phyloP scores from a whole-genome alignment of 352 stramenopile genomes.

The Phytophthora megakarya region DNA sequence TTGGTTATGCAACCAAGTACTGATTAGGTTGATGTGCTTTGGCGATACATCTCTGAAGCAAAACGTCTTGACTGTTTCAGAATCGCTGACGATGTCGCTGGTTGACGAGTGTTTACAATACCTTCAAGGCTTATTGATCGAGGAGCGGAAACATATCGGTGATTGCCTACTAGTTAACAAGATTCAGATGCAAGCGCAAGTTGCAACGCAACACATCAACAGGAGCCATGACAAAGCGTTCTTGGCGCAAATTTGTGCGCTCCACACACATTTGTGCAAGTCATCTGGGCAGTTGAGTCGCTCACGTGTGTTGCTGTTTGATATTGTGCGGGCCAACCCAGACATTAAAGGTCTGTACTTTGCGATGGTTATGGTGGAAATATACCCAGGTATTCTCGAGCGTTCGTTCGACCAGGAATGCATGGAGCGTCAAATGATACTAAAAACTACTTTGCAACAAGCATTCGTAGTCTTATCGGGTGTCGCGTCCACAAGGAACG shows the following conservation, averaged over 20 bases:
- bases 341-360: conserved; percentile 56
- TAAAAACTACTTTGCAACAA: conserved; percentile 42
- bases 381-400: conserved; percentile 37
- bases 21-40: conserved; percentile 21
- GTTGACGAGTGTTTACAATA: conserved; percentile 38
- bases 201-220: conserved; percentile 1
- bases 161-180: conserved; percentile 9
- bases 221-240: conserved; percentile 49
- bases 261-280: conserved; percentile 45
- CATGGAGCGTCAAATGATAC: conserved; percentile 17
- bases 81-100: conserved; percentile 1
- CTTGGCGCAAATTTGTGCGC: conserved; percentile 44
- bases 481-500: conserved; percentile 28
- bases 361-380: conserved; percentile 40
- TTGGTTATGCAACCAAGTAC: conserved; percentile 35
- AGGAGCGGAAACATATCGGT: conserved; percentile 18
- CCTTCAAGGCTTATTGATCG: conserved; percentile 29
- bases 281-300: conserved; percentile 22
- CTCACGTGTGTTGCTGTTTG: conserved; percentile 49
- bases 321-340: conserved; percentile 44
- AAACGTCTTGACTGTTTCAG: background rate
- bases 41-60: background rate
- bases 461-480: conserved; percentile 36
- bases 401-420: conserved; percentile 42
- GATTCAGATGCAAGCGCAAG: background rate